Base-by-base conservation (phyloP, 805 yeast genomes). In the Myxozyma neotropica region DNA sequence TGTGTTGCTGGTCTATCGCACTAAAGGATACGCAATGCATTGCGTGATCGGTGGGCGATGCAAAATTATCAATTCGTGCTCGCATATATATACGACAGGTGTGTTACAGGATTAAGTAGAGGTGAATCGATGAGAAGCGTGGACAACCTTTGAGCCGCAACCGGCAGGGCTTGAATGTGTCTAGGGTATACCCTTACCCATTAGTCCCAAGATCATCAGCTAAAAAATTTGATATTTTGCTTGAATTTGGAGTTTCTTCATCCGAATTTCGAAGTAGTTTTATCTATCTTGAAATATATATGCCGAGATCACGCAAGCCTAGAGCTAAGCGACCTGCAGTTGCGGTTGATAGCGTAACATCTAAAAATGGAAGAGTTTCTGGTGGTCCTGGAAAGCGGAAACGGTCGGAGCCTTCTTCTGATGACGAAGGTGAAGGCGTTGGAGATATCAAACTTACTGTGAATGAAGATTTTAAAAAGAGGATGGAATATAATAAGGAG, bases 401-500 rank as follows among this genome's bases (percentile, higher is more conserved):
- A 31, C 26, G 56, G 17, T n/a, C 33, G 27, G 43, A 29, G 19
- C 13, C 43, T 12, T 53, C 56, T 24, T 21, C 35, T 12, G 54
- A 50, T 21, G 59, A 56, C 15, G 57, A 54, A 39, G n/a, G n/a
- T n/a, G 62, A 59, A 12, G 57, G 51, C 8, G 59, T 59, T 13
- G 69, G 59, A 23, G 69, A 64, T 29, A 39, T 50, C 8, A 46
- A 53, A 2, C 54, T 58, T 39, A 66, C 58, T 8, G 50, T 68
- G 12, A 65, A 62, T 15, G 69, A 63, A 39, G 71, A 67, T 24
- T 74, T 61, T 45, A 70, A 72, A 19, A 64, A 61, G 48, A 65
- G 71, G 48, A 66, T 66, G 55, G 69, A 70, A 47, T 67, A 71
- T 49, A 72, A 72, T 51, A 73, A 73, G 57, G 70, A 68, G 61